Percentiles rank a stretch among this genome's conserved stretches.
Conservation (phyloP, 169 alveolate species). For the Eimeria brunetti region DNA sequence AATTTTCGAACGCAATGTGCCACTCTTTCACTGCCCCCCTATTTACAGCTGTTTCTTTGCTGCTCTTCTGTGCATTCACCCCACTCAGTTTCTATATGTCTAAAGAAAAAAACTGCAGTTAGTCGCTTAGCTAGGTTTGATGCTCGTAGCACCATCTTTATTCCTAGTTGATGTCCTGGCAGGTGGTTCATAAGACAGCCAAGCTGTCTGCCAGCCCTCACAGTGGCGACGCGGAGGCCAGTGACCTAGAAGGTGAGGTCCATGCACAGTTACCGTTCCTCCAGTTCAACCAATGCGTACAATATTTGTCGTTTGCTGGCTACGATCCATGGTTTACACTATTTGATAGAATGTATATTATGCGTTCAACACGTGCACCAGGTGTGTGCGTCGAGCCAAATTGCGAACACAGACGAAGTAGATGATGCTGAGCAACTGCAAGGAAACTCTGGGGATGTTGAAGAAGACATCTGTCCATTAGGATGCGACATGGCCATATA, state of each 20-base stretch:
- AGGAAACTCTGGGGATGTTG: conserved; percentile 29
- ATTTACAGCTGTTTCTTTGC: background rate
- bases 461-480: conserved; percentile 52
- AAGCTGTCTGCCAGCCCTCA: background rate
- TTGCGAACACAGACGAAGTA: conserved; percentile 28
- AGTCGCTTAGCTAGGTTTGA: background rate
- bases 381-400: background rate
- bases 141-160: background rate
- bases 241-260: conserved; percentile 39
- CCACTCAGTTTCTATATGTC: background rate
- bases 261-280: background rate
- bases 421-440: conserved; percentile 64
- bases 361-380: background rate
- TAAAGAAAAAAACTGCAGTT: background rate
- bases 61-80: background rate
- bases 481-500: conserved; percentile 61
- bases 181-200: conserved; percentile 30
- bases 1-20: conserved; percentile 60
- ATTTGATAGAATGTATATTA: background rate
- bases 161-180: background rate
- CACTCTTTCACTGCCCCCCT: background rate
- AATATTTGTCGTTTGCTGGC: too few relatives aligned
- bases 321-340: background rate
- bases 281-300: background rate
- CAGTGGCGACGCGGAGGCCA: conserved; percentile 31